Conservation (phyloP, 176 grass and related monocot genomes). For the Echinochloa phyllopogon region DNA sequence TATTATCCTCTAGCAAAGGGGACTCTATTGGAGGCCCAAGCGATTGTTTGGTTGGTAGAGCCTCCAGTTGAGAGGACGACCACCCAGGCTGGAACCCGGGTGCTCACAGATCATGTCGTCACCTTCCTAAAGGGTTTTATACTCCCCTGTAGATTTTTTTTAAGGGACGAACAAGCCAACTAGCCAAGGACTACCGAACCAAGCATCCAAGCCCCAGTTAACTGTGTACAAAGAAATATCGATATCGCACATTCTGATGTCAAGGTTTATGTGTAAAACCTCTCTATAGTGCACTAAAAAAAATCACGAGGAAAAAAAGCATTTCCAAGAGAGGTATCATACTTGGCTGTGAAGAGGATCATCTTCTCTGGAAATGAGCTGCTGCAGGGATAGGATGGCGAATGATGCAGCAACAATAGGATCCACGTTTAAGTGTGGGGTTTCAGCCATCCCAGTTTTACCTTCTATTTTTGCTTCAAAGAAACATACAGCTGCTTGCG, state of each 20-base stretch:
- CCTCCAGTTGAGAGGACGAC: neutral
- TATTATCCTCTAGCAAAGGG: too few species aligned
- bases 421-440: slow-evolving; percentile 81
- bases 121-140: neutral
- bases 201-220: neutral
- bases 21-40: neutral
- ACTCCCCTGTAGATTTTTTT: neutral
- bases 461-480: slow-evolving; percentile 87
- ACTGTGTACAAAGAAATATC: neutral
- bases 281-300: neutral
- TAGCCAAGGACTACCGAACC: neutral
- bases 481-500: slow-evolving; percentile 74
- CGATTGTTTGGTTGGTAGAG: neutral
- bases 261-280: neutral
- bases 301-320: slow-evolving; percentile 3
- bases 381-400: slow-evolving; percentile 69
- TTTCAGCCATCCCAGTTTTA: slow-evolving; percentile 72
- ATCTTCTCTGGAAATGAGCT: slow-evolving; percentile 83
- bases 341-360: slow-evolving; percentile 94
- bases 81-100: neutral
- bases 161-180: too few species aligned
- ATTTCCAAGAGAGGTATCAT: slow-evolving; percentile 28
- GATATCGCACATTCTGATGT: neutral
- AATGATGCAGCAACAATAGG: slow-evolving; percentile 73
- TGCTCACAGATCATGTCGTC: neutral